phyloP scores from a whole-genome alignment of 306 rosid species.

The Urtica urens region DNA sequence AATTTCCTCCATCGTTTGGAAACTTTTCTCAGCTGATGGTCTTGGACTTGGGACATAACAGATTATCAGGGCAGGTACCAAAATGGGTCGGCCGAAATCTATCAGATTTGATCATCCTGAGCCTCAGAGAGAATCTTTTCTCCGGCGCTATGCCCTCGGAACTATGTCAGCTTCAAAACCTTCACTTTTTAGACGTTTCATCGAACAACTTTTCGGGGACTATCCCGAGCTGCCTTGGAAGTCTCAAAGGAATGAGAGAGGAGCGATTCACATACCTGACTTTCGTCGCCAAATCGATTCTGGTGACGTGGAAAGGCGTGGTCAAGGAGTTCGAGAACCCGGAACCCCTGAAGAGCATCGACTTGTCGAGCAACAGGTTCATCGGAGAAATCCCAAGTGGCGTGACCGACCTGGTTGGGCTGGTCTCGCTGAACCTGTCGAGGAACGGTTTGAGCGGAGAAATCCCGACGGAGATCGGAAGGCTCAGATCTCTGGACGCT shows the following conservation, averaged over 20 bases:
- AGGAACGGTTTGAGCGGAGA: neutral
- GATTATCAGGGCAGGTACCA: slow-evolving; percentile 4
- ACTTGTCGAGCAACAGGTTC: slow-evolving; percentile 14
- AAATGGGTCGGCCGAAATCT: slow-evolving; percentile 3
- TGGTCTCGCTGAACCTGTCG: slow-evolving; percentile 7
- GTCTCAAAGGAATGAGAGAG: neutral
- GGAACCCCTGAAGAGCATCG: neutral
- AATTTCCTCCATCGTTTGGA: neutral
- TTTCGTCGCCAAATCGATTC: too few relatives aligned
- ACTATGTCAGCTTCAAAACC: neutral
- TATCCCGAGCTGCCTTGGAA: slow-evolving; percentile 4
- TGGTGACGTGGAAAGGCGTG: neutral
- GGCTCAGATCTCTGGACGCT: neutral
- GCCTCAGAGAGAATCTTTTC: slow-evolving; percentile 7
- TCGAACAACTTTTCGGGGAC: slow-evolving; percentile 7
- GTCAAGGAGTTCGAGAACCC: neutral
- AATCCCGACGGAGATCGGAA: neutral
- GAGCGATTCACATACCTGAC: neutral
- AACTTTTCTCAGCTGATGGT: neutral
- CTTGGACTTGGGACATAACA: slow-evolving; percentile 7
- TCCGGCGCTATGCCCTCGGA: neutral
- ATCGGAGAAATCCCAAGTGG: slow-evolving; percentile 8
- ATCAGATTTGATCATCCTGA: neutral
- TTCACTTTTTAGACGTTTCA: slow-evolving; percentile 15
- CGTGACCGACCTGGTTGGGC: neutral